Evolutionary conservation across 2,329 filamentous ascomycete genomes (phyloP), one percentile per base, ranked within the genome.

Genomic region (Alternaria hordeiaustralica): DNA sequence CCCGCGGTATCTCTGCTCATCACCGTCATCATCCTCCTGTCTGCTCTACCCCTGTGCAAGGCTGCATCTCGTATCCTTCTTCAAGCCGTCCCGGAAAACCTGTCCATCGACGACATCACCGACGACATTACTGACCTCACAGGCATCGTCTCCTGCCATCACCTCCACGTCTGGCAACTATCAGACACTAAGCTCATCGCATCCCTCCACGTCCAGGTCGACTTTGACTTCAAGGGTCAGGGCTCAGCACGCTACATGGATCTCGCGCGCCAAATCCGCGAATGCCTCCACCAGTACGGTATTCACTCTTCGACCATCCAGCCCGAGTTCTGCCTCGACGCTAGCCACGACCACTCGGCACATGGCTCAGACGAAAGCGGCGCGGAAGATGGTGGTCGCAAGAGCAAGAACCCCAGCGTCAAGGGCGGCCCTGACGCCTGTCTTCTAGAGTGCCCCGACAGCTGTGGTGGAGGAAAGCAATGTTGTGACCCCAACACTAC

Each of bases 231-330:
- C 79, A 90, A 94, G 76, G 92, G 92, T 53, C 89, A 94, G 71
- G 91, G 91, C 45, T 88, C 87, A 0, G 86, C 87, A 58, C 89
- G 90, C 74, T 99, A 98, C 82, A 99, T 99, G 95, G 87, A 90
- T 67, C 87, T 99, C 43, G 93, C 95, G 20, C 89, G 89, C 63
- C 89, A 91, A 60, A 92, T 96, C 18, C 88, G 94, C 51, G 90
- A 90, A 75, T 99, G 96, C 75, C 88, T 99, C 4, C 96, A 99
- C 80, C 94, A 89, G 36, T 97, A 97, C 73, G 95, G 96, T 60
- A 98, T 99, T 69, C 96, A 99, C 83, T 96, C 92, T 41, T 95
- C 94, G 36, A 99, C 96, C 12, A 98, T 99, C 71, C 96, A 99
- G 81, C 96, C 96, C 6, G 96, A 99, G 80, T 99, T 84, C 75